Base-by-base conservation (phyloP, 1,284 basidiomycete genomes). In the Mycosarcoma mackinlayi region DNA sequence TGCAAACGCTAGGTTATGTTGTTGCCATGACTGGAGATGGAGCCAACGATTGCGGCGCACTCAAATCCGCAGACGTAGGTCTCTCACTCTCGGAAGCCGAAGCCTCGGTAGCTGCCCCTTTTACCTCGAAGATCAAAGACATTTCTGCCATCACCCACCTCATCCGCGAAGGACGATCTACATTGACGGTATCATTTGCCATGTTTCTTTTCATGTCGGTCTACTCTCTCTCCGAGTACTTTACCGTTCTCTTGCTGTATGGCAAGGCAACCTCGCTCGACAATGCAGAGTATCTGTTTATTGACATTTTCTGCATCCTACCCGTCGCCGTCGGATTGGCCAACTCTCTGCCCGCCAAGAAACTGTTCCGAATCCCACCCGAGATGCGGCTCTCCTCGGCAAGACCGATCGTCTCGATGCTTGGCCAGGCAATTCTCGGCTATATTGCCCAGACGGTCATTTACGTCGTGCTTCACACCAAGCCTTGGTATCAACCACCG, bases 231-330 rank as follows among this genome's bases (percentile, higher is more conserved):
- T 41, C 52, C 35, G 74, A 76, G 54, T 76, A 73, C 73, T 73
- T 63, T 25, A 61, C 61, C n/a, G 75, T 76, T 9, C 28, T 75
- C 2, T 38, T 76, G 13, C 65, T 76, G 16, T 76, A 75, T 37
- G 66, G 65, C 14, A 51, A 60, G 19, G 61, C 70, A 19, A 70
- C 75, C 10, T 66, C 61, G 27, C 38, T 77, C 16, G 65, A 68
- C 45, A 75, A 77, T 33, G 73, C 65, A 23, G 71, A 76, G 60
- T 74, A 75, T 33, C 60, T 75, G 10, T 76, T 63, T 40, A 70
- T 75, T 51, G 75, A 76, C 44, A 34, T 77, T 31, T 70, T 73
- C 45, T 44, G 49, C 34, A 60, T 77, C 1, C 34, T 77, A 6
- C 58, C 66, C 18, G 47, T 77, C 10, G 69, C 70, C 1, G 45